phyloP scores from a whole-genome alignment of 2,329 filamentous ascomycete species.

The Stenocarpella maydis region DNA sequence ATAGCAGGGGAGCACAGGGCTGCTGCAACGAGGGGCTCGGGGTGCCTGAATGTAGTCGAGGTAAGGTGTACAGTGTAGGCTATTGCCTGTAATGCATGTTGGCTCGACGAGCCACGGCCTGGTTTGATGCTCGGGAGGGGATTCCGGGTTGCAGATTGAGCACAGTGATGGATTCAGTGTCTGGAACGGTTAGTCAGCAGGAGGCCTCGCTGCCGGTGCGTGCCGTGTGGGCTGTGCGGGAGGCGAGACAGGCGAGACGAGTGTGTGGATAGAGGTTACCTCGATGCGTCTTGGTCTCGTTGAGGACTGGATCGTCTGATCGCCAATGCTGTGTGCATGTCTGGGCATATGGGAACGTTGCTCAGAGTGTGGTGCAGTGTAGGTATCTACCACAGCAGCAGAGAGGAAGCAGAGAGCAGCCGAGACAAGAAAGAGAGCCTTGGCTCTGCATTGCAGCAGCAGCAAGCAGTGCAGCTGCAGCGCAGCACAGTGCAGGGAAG shows the following conservation, averaged over 20 bases:
- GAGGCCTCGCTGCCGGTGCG: conserved; percentile 21
- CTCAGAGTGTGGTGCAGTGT: too few relatives aligned
- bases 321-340: conserved; percentile 24
- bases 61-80: too few relatives aligned
- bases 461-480: too few relatives aligned
- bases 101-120: neutral
- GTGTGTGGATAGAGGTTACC: neutral
- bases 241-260: neutral
- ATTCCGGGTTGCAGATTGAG: neutral
- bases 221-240: too few relatives aligned
- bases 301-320: conserved; percentile 22
- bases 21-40: conserved; percentile 7
- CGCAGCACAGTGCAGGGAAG: neutral
- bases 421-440: neutral
- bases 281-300: conserved; percentile 3
- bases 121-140: neutral
- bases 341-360: conserved; percentile 17
- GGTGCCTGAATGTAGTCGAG: neutral
- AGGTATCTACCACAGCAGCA: too few relatives aligned
- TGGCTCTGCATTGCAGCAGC: too few relatives aligned
- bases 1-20: neutral
- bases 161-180: neutral
- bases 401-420: too few relatives aligned
- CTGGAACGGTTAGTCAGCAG: conserved; percentile 6
- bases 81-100: conserved; percentile 8